Conservation (phyloP, 495 filamentous ascomycete species). For the Penicillium angulare region DNA sequence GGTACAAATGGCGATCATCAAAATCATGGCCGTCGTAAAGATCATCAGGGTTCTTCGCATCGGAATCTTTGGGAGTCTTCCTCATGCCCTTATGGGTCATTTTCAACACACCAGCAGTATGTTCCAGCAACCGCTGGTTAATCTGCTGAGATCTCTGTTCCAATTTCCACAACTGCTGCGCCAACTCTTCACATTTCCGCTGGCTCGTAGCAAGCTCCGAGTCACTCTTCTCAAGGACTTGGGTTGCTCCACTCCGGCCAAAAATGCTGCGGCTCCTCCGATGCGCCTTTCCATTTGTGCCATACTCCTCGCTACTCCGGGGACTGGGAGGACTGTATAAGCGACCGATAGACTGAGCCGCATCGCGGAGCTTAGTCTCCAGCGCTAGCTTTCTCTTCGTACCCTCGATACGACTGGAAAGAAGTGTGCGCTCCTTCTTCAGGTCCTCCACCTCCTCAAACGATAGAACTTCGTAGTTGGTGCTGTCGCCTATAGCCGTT, state of each 20-base stretch:
- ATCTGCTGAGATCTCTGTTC: slow-evolving; percentile 71
- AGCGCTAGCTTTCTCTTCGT: slow-evolving; percentile 80
- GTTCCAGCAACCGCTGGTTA: slow-evolving; percentile 72
- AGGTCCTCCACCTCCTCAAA: slow-evolving; percentile 86
- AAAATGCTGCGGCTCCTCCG: slow-evolving; percentile 51
- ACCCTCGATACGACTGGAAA: slow-evolving; percentile 73
- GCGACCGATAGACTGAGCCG: slow-evolving; percentile 77
- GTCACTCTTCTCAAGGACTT: slow-evolving; percentile 56
- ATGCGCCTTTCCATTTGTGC: slow-evolving; percentile 27
- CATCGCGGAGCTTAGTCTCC: slow-evolving; percentile 91
- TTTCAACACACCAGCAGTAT: slow-evolving; percentile 88
- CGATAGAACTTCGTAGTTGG: slow-evolving; percentile 77
- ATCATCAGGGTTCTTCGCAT: slow-evolving; percentile 68
- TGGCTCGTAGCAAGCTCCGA: slow-evolving; percentile 72
- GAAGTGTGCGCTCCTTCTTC: slow-evolving; percentile 74
- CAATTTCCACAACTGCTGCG: slow-evolving; percentile 72
- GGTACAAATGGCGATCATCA: slow-evolving; percentile 79
- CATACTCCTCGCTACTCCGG: slow-evolving; percentile 33
- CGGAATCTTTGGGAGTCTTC: slow-evolving; percentile 41
- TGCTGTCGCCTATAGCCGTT: slow-evolving; percentile 86
- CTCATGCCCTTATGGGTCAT: slow-evolving; percentile 72
- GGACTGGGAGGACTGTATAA: slow-evolving; percentile 62
- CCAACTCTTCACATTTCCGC: slow-evolving; percentile 81
- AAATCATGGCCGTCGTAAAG: slow-evolving; percentile 64
- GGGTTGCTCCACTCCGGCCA: slow-evolving; percentile 32